Evolutionary conservation across 768 basidiomycete genomes (phyloP).

Genomic region (Hericium alpestre): DNA sequence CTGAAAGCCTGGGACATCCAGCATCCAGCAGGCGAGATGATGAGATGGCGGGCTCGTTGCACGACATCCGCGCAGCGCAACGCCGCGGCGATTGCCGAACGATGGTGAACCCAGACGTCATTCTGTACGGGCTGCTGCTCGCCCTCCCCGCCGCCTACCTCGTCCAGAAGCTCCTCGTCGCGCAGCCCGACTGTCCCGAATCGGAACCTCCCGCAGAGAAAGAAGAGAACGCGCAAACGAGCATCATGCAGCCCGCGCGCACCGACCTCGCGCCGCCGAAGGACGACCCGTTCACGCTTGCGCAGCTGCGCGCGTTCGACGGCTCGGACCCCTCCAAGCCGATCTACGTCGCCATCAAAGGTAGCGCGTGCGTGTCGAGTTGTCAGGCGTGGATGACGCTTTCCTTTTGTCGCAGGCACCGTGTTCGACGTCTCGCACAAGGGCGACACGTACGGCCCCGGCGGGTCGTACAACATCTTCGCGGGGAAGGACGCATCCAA

Average conservation of each 20-base stretch:
- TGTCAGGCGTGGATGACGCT: no score
- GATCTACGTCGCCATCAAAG: slow-evolving; percentile 91
- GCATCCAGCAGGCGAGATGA: no score
- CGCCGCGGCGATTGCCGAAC: background rate
- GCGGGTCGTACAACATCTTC: slow-evolving; percentile 72
- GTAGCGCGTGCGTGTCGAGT: slow-evolving; percentile 25
- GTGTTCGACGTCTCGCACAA: slow-evolving; percentile 87
- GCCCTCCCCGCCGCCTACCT: slow-evolving; percentile 22
- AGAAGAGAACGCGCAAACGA: slow-evolving; percentile 27
- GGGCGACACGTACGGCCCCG: slow-evolving; percentile 80
- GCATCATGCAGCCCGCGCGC: slow-evolving; percentile 63
- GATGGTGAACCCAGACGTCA: slow-evolving; percentile 13
- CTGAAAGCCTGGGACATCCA: no score
- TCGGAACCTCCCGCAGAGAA: slow-evolving; percentile 16
- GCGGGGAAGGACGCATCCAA: slow-evolving; percentile 90
- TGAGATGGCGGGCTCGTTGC: no score
- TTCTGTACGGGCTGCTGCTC: slow-evolving; percentile 23
- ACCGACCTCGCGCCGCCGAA: slow-evolving; percentile 60
- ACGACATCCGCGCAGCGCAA: no score
- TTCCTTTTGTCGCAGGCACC: slow-evolving; percentile 49
- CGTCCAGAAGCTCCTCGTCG: slow-evolving; percentile 10
- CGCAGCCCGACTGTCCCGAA: slow-evolving; percentile 7
- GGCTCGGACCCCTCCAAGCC: slow-evolving; percentile 56
- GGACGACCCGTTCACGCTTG: slow-evolving; percentile 64
- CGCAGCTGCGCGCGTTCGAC: slow-evolving; percentile 59